Evolutionary conservation across 129 eudicot species (phyloP).

Genomic region (Oenanthe sinensis): DNA sequence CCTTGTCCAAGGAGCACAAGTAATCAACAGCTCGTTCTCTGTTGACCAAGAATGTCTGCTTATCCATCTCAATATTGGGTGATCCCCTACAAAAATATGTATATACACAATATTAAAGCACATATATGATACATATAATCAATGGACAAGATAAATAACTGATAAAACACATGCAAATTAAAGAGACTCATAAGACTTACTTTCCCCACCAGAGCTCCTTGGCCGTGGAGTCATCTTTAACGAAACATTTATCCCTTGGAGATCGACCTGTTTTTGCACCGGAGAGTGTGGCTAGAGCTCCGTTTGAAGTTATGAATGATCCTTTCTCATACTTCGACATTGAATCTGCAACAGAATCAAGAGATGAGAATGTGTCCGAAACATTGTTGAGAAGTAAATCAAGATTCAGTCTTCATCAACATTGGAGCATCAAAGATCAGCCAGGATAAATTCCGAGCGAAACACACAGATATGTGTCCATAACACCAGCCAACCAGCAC

Average conservation of each 20-base stretch:
- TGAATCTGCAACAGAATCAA: constrained; percentile 40
- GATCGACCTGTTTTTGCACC: constrained; percentile 97
- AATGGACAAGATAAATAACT: background rate
- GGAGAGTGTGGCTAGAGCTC: constrained; percentile 86
- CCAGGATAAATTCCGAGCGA: background rate
- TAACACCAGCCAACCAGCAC: background rate
- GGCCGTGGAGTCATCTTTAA: constrained; percentile 61
- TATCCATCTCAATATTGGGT: constrained; percentile 95
- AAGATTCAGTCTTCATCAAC: background rate
- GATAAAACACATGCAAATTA: background rate
- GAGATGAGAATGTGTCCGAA: background rate
- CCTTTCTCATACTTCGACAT: constrained; percentile 84
- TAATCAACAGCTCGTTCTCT: constrained; percentile 95
- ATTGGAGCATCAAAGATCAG: background rate
- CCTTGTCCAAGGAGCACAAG: constrained; percentile 85
- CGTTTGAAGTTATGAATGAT: constrained; percentile 75
- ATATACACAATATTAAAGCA: too few species aligned
- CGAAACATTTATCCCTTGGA: constrained; percentile 90
- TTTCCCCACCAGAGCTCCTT: constrained; percentile 96
- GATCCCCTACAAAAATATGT: constrained; percentile 48
- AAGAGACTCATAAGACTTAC: constrained; percentile 27
- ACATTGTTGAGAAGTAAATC: background rate
- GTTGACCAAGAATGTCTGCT: constrained; percentile 85
- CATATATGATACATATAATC: too few species aligned
- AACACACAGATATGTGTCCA: background rate